A percentile compares a stretch with the other conserved stretches of the same genome.
phyloP scores from a whole-genome alignment of 345 rosid genomes.

The Dipteronia sinensis region DNA sequence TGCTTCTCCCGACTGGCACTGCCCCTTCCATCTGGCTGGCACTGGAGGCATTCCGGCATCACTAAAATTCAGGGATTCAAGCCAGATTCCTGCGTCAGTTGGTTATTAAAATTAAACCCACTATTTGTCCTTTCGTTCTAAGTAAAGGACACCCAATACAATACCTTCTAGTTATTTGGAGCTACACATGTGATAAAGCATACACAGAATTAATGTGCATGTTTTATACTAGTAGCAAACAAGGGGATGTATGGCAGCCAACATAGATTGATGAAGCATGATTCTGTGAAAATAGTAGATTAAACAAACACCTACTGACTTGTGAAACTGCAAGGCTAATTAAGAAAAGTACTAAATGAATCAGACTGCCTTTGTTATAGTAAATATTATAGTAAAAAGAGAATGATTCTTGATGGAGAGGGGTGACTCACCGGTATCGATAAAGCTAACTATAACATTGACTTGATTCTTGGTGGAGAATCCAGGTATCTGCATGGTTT shows the following conservation, averaged over 20 bases:
- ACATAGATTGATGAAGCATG: background rate
- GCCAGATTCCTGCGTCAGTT: conserved; percentile 53
- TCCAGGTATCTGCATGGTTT: conserved; percentile 54
- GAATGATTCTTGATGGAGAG: too few species aligned
- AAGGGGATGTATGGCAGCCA: background rate
- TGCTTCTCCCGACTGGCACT: conserved; percentile 53
- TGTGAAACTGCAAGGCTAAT: too few species aligned
- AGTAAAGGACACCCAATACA: background rate
- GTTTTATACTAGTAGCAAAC: too few species aligned
- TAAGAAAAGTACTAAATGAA: background rate
- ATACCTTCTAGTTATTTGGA: background rate
- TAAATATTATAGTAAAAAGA: background rate
- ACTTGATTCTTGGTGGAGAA: conserved; percentile 54
- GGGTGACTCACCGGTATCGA: conserved; percentile 55
- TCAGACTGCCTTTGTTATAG: background rate
- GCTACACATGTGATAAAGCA: background rate
- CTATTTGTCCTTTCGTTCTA: too few species aligned
- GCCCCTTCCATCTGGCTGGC: conserved; percentile 51
- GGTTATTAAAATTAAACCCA: background rate
- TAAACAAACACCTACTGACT: too few species aligned
- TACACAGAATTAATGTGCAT: too few species aligned
- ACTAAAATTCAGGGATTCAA: conserved; percentile 52
- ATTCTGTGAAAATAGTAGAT: background rate
- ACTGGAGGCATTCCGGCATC: conserved; percentile 49
- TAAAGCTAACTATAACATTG: conserved; percentile 48